Evolutionary conservation across 1,284 basidiomycete species (phyloP).

Genomic region (Chiua sp.): DNA sequence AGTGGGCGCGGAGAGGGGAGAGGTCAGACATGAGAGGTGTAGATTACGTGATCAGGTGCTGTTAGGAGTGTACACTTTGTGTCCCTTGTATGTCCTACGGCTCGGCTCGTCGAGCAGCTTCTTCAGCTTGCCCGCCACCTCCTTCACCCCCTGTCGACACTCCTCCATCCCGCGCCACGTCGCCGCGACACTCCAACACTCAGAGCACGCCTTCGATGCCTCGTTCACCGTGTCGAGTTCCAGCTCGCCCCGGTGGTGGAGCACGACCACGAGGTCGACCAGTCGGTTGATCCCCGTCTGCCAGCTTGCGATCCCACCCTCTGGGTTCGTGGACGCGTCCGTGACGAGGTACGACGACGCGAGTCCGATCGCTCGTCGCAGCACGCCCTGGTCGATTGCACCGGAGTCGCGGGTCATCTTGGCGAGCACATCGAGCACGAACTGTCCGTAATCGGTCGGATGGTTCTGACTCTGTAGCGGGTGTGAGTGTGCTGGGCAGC

Average conservation of each 20-base stretch:
- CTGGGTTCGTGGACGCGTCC: conserved; percentile 68
- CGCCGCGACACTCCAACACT: conserved; percentile 77
- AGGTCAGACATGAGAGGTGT: conserved; percentile 40
- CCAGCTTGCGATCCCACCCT: conserved; percentile 64
- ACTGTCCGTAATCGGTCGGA: conserved; percentile 62
- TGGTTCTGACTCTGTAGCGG: conserved; percentile 36
- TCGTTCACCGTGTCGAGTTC: conserved; percentile 74
- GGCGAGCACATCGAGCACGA: conserved; percentile 60
- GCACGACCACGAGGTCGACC: conserved; percentile 70
- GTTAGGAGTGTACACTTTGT: conserved; percentile 63
- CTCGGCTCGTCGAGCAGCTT: conserved; percentile 64
- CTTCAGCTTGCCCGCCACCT: conserved; percentile 65
- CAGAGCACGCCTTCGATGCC: conserved; percentile 78
- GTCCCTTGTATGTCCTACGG: conserved; percentile 68
- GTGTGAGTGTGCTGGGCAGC: conserved; percentile 12
- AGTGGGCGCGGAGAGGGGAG: conserved; percentile 89
- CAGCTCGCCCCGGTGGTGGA: conserved; percentile 66
- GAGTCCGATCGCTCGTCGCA: conserved; percentile 68
- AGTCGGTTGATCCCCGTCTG: conserved; percentile 66
- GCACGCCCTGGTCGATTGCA: conserved; percentile 62
- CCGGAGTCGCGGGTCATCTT: conserved; percentile 52
- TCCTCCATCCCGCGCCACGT: conserved; percentile 70
- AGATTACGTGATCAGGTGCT: conserved; percentile 36
- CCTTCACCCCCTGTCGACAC: conserved; percentile 61
- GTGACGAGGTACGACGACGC: conserved; percentile 78